A percentile compares a stretch with the other conserved stretches of the same genome.
Evolutionary conservation across 2,329 filamentous ascomycete genomes (phyloP).

Genomic region (Cytospora leucostoma): DNA sequence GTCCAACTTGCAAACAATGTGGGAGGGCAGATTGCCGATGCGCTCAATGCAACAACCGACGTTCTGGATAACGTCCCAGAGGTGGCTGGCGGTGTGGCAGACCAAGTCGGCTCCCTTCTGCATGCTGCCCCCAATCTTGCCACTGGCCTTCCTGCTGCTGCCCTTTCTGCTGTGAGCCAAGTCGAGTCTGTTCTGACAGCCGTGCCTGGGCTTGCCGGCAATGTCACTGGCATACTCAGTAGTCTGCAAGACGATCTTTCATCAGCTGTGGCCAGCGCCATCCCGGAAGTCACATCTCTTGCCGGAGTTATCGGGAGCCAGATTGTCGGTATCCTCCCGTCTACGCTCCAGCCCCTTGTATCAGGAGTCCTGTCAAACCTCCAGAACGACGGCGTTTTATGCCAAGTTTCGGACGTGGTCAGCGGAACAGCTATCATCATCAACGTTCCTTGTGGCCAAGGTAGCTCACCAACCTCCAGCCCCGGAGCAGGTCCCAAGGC

Average conservation of each 20-base stretch:
- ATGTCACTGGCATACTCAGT: conserved; percentile 11
- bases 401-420: conserved; percentile 23
- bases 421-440: conserved; percentile 24
- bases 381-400: conserved; percentile 15
- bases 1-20: conserved; percentile 25
- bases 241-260: conserved; percentile 20
- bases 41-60: conserved; percentile 20
- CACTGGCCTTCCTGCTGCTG: conserved; percentile 26
- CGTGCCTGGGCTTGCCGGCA: conserved; percentile 5
- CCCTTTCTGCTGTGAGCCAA: conserved; percentile 22
- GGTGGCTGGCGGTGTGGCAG: conserved; percentile 23
- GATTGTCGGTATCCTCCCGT: conserved; percentile 19
- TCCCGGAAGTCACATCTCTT: conserved; percentile 20
- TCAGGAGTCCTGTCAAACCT: conserved; percentile 16
- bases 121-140: conserved; percentile 25
- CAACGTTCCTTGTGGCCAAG: conserved; percentile 19
- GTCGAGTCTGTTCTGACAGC: conserved; percentile 19
- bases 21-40: conserved; percentile 21
- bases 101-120: conserved; percentile 24
- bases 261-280: conserved; percentile 16
- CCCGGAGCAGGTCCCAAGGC: background rate
- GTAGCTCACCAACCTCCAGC: background rate
- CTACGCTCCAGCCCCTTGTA: conserved; percentile 21
- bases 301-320: conserved; percentile 21
- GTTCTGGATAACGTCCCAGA: conserved; percentile 20